Base-by-base conservation (phyloP, 1,284 basidiomycete species). In the Rhodotorula sp. region DNA sequence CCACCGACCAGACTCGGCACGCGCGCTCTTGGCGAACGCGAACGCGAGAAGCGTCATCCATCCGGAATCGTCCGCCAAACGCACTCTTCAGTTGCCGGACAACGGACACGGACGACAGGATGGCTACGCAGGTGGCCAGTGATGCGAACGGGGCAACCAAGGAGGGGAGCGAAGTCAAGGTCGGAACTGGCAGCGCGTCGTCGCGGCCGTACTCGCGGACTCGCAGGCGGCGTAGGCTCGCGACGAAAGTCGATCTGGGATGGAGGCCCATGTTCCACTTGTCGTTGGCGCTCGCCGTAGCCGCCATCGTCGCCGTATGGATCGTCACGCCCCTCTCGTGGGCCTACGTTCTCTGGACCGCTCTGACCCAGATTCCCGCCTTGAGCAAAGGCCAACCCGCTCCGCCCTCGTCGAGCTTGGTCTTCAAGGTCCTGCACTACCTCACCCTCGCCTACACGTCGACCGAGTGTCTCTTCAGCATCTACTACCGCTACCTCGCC, bases 381-480 rank as follows among this genome's bases (percentile, higher is more conserved):
- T 47, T 43, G 21, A 18, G 54, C 18, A 31, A 45, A 5, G 48
- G 49, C 3, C 72, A 66, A 1, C 75, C 68, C n/a, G 67, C 72
- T 1, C 54, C 68, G 3, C 48, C 56, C 28, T 45, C 56, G 18
- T 56, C 47, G 18, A 60, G 62, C 56, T 23, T 62, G 26, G 62
- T 54, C 14, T 66, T 67, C 58, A 60, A 54, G 43, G 48, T 71
- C 50, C 31, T 71, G 3, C 72, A 72, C 55, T 70, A 67, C 55
- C 48, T 69, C 50, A 54, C 45, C 28, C 65, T 72, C 57, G 52
- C 60, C 18, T 79, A 78, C 61, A 66, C 62, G 34, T 21, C 49
- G 26, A 8, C 63, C 26, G 78, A 93, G 90, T 85, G 88, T n/a
- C 79, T 88, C 70, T 95, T 95, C 81, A 89, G 88, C 71, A 78